These are phyloP conservation scores for Aspergillus sp. DNA, from an alignment of 2,329 filamentous ascomycete genomes.

Conservation along the genomic window DNA sequence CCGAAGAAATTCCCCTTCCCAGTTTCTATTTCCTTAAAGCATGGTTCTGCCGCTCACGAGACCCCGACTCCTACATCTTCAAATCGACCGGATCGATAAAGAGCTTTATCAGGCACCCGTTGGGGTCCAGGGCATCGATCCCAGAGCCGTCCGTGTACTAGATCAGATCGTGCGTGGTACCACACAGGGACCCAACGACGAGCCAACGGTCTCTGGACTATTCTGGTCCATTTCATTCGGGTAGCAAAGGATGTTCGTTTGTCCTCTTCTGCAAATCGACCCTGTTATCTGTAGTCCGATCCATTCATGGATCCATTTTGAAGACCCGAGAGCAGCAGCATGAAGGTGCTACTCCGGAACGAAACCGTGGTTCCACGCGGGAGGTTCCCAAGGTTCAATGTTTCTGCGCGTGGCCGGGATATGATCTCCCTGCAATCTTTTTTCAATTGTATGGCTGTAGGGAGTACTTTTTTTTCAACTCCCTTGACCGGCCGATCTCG, in stretches of 20 bases:
- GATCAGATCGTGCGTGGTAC: too few species aligned
- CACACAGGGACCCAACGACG: too few species aligned
- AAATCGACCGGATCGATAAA: too few species aligned
- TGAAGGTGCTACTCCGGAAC: slow-evolving; percentile 6
- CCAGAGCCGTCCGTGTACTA: too few species aligned
- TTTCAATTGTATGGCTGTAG: not conserved
- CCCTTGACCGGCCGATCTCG: slow-evolving; percentile 10
- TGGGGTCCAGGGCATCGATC: not conserved
- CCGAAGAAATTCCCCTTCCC: not conserved
- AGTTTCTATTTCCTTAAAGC: not conserved
- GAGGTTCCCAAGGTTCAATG: slow-evolving; percentile 17
- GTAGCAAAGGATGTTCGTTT: not conserved
- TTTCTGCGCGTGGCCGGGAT: slow-evolving; percentile 7
- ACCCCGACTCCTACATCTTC: too few species aligned
- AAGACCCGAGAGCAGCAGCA: not conserved
- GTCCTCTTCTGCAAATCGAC: too few species aligned
- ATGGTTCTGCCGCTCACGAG: too few species aligned
- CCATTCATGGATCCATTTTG: too few species aligned
- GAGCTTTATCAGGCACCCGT: not conserved
- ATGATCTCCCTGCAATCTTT: not conserved
- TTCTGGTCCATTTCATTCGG: not conserved
- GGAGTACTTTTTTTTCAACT: not conserved
- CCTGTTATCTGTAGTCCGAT: too few species aligned
- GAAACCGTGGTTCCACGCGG: slow-evolving; percentile 17
- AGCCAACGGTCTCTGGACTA: not conserved